These are phyloP conservation scores for Noccaea bulbosa DNA, from an alignment of 345 rosid species.

Conservation along the genomic window DNA sequence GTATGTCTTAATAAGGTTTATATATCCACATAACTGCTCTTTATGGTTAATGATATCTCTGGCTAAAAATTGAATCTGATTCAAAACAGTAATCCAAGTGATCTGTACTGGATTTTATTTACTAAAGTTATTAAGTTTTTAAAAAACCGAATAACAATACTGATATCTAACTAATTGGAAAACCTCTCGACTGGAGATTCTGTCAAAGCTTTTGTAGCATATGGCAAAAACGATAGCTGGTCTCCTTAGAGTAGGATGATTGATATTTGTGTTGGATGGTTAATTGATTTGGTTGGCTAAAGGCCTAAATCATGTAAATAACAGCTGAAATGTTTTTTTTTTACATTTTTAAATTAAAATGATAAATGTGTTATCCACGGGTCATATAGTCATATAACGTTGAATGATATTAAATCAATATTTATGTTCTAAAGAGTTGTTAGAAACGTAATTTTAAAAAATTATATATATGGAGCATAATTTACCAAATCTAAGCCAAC, in stretches of 20 bases:
- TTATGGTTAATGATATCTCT: background rate
- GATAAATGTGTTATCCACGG: conserved; percentile 9
- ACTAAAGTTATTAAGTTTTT: too few species aligned
- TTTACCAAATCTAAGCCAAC: background rate
- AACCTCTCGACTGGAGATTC: background rate
- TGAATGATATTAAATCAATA: background rate
- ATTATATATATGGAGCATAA: background rate
- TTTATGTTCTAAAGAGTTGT: conserved; percentile 5
- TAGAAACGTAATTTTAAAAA: background rate
- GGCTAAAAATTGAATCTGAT: background rate
- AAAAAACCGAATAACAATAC: too few species aligned
- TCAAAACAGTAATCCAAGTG: background rate
- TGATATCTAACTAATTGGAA: background rate
- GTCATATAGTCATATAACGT: background rate
- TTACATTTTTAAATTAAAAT: background rate
- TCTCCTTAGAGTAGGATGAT: conserved; percentile 16
- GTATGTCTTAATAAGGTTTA: conserved; percentile 13
- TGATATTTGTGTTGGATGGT: conserved; percentile 26
- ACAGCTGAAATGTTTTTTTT: background rate
- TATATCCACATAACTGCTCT: background rate
- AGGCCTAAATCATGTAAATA: conserved; percentile 12
- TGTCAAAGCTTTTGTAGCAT: conserved; percentile 27
- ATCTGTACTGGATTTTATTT: background rate
- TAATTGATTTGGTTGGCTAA: conserved; percentile 24
- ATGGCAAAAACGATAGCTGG: conserved; percentile 11